These are phyloP conservation scores for Xylaria sp. DNA, from an alignment of 2,329 filamentous ascomycete species.

Conservation along the genomic window DNA sequence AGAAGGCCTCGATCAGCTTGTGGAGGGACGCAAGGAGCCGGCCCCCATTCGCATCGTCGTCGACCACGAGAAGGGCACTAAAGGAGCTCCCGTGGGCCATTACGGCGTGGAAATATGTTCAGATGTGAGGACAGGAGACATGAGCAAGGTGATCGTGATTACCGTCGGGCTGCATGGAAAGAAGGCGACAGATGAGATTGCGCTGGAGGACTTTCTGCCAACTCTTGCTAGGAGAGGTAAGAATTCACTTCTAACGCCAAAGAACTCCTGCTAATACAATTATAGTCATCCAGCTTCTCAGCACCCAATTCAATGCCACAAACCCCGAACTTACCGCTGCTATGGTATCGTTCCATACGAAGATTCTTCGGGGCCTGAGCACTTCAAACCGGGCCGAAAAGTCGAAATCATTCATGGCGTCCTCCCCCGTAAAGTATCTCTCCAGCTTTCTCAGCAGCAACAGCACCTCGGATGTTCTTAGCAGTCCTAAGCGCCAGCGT, in stretches of 20 bases:
- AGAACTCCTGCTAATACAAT: slow-evolving; percentile 35
- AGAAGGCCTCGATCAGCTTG: slow-evolving; percentile 63
- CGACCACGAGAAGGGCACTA: slow-evolving; percentile 68
- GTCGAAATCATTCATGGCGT: slow-evolving; percentile 69
- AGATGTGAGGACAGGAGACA: slow-evolving; percentile 60
- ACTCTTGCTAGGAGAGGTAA: slow-evolving; percentile 74
- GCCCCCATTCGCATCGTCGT: slow-evolving; percentile 74
- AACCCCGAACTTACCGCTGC: slow-evolving; percentile 67
- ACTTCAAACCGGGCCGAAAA: slow-evolving; percentile 66
- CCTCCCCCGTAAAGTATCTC: slow-evolving; percentile 89
- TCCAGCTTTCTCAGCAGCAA: slow-evolving; percentile 76
- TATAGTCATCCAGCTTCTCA: slow-evolving; percentile 72
- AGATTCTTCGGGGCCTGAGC: slow-evolving; percentile 71
- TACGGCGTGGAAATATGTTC: slow-evolving; percentile 73
- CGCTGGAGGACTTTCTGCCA: slow-evolving; percentile 71
- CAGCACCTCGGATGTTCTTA: slow-evolving; percentile 45
- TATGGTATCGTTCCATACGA: slow-evolving; percentile 76
- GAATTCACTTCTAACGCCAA: slow-evolving; percentile 30
- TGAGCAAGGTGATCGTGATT: slow-evolving; percentile 52
- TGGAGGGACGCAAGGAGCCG: slow-evolving; percentile 67
- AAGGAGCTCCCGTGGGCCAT: slow-evolving; percentile 66
- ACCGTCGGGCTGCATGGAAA: slow-evolving; percentile 69
- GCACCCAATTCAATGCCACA: slow-evolving; percentile 67
- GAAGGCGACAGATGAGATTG: slow-evolving; percentile 74
- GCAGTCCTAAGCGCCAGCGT: slow-evolving; percentile 45